phyloP scores from a whole-genome alignment of 495 filamentous ascomycete species.

The Penicillium cataractarum region DNA sequence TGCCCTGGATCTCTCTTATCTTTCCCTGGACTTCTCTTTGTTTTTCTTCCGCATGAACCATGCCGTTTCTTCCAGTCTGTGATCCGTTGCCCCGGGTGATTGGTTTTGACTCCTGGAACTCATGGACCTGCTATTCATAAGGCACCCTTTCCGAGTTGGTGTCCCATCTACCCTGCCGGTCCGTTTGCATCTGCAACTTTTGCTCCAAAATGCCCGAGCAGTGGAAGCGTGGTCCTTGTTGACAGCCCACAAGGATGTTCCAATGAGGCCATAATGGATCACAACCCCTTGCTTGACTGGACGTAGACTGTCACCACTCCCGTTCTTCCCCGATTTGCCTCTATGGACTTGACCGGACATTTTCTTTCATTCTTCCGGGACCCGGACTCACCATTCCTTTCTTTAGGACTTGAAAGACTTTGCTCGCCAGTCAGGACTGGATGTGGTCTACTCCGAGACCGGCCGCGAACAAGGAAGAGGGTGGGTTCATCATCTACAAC shows the following conservation, averaged over 20 bases:
- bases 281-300: conserved; percentile 14
- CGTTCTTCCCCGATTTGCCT: conserved; percentile 16
- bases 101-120: conserved; percentile 18
- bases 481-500: conserved; percentile 56
- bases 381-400: conserved; percentile 47
- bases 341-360: conserved; percentile 31
- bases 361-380: conserved; percentile 34
- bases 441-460: conserved; percentile 98
- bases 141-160: conserved; percentile 5
- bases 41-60: conserved; percentile 10
- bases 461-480: conserved; percentile 91
- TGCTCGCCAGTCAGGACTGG: conserved; percentile 91
- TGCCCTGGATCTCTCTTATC: conserved; percentile 19
- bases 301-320: conserved; percentile 21
- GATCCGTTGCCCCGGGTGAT: conserved; percentile 16
- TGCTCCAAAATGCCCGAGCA: conserved; percentile 8
- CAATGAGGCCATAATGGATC: conserved; percentile 16
- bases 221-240: conserved; percentile 5
- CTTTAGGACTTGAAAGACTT: conserved; percentile 98
- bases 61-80: conserved; percentile 18
- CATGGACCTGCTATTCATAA: conserved; percentile 8
- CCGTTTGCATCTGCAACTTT: background rate
- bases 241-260: background rate
- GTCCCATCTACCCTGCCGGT: background rate
- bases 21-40: background rate